A percentile compares a stretch with the other conserved stretches of the same genome.
Conservation (phyloP, 768 basidiomycete genomes). For the Pleurotus salmoneostramineus region DNA sequence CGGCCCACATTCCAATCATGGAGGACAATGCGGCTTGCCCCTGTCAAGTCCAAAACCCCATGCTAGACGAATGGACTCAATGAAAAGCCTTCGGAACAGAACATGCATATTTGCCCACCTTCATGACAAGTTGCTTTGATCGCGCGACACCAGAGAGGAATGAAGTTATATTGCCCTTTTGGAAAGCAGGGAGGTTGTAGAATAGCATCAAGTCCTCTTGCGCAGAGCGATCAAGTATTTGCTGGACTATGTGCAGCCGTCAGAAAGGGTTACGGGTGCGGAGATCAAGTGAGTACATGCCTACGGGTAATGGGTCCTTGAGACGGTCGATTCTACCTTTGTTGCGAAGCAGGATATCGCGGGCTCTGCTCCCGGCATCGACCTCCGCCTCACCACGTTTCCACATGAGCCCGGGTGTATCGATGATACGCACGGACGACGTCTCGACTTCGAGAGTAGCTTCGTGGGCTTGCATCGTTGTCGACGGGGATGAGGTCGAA, state of each 20-base stretch:
- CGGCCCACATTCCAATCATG: constrained; percentile 82
- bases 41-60: constrained; percentile 67
- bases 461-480: constrained; percentile 66
- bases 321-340: constrained; percentile 81
- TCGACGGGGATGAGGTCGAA: constrained; percentile 48
- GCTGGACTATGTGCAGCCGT: constrained; percentile 41
- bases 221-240: constrained; percentile 65
- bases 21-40: constrained; percentile 75
- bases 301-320: constrained; percentile 71
- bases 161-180: constrained; percentile 57
- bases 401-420: constrained; percentile 85
- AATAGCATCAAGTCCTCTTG: constrained; percentile 86
- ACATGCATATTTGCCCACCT: constrained; percentile 38
- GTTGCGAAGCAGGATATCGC: constrained; percentile 76
- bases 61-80: constrained; percentile 37
- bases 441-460: constrained; percentile 45
- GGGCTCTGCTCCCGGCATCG: constrained; percentile 40
- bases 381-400: constrained; percentile 22
- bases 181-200: constrained; percentile 80
- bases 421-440: constrained; percentile 62
- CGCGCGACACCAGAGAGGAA: constrained; percentile 81
- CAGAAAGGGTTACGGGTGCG: constrained; percentile 11
- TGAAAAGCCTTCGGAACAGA: constrained; percentile 6
- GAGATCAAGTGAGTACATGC: constrained; percentile 36
- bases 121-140: constrained; percentile 70